Evolutionary conservation across 805 yeast species (phyloP).

Genomic region (Sporopachydermia lactativora): DNA sequence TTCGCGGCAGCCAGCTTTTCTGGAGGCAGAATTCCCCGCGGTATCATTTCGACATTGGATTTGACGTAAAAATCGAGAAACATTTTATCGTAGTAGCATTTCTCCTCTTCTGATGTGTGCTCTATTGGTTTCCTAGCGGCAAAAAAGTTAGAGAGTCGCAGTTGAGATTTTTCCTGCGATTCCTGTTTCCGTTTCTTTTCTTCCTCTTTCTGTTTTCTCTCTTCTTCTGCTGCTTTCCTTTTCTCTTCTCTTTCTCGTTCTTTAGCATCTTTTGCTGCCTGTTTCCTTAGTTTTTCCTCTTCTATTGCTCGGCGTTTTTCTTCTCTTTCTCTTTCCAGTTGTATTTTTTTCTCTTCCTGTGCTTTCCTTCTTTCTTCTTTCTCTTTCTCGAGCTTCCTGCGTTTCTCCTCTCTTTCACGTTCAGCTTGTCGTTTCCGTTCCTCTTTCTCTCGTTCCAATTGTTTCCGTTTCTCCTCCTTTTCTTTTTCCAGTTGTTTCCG

Average conservation of each 20-base stretch:
- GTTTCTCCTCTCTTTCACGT: neutral
- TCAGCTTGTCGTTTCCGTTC: neutral
- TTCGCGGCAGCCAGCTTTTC: neutral
- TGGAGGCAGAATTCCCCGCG: slow-evolving; percentile 5
- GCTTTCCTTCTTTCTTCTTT: neutral
- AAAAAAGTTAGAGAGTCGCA: slow-evolving; percentile 8
- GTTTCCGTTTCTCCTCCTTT: slow-evolving; percentile 2
- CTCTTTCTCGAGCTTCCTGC: neutral
- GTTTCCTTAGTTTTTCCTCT: slow-evolving; percentile 10
- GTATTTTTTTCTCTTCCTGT: slow-evolving; percentile 3
- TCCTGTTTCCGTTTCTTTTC: slow-evolving; percentile 8
- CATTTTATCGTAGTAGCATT: slow-evolving; percentile 1
- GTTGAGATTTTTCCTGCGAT: slow-evolving; percentile 10
- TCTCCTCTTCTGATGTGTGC: neutral
- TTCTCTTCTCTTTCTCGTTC: slow-evolving; percentile 10
- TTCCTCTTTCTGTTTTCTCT: slow-evolving; percentile 10
- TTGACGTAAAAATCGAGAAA: slow-evolving; percentile 1
- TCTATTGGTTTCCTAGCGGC: slow-evolving; percentile 6
- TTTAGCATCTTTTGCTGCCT: slow-evolving; percentile 9
- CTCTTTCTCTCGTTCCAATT: neutral
- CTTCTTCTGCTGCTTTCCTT: slow-evolving; percentile 7
- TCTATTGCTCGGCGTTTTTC: slow-evolving; percentile 10
- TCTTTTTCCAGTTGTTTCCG: slow-evolving; percentile 1
- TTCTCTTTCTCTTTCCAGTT: slow-evolving; percentile 5
- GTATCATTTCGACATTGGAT: neutral